phyloP scores from a whole-genome alignment of 306 rosid genomes.

The Herpetospermum pedunculosum region DNA sequence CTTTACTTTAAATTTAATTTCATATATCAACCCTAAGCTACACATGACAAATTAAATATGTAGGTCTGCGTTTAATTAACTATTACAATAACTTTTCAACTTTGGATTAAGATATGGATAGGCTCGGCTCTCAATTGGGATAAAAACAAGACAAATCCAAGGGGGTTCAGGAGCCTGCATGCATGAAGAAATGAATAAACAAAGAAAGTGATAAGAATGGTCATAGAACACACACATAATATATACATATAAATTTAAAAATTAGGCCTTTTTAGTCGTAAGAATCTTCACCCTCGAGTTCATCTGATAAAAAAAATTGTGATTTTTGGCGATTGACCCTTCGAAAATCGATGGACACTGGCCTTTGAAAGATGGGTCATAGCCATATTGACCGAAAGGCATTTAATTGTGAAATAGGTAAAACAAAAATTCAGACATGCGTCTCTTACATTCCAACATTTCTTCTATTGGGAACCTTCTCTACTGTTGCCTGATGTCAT shows the following conservation, averaged over 20 bases:
- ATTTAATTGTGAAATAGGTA: not conserved
- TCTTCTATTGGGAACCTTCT: not conserved
- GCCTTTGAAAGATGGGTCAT: not conserved
- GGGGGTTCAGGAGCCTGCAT: not conserved
- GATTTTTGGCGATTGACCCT: not conserved
- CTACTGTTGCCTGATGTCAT: not conserved
- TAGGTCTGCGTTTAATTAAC: not conserved
- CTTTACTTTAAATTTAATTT: not conserved
- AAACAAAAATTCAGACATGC: not conserved
- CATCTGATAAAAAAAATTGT: not conserved
- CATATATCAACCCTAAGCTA: not conserved
- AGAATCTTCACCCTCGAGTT: not conserved
- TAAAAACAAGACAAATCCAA: not conserved
- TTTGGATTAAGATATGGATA: no score
- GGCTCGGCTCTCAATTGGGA: no score
- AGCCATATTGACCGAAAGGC: not conserved
- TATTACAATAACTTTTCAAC: no score
- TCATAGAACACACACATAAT: no score
- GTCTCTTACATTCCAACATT: not conserved
- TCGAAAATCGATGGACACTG: not conserved
- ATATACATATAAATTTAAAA: no score
- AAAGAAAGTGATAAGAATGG: conserved; percentile 7
- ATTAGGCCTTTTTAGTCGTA: not conserved
- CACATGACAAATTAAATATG: not conserved
- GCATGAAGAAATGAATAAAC: conserved; percentile 7